Percentiles rank a stretch among this genome's conserved stretches.
phyloP scores from a whole-genome alignment of 805 yeast species.

The Teunomyces atbi region DNA sequence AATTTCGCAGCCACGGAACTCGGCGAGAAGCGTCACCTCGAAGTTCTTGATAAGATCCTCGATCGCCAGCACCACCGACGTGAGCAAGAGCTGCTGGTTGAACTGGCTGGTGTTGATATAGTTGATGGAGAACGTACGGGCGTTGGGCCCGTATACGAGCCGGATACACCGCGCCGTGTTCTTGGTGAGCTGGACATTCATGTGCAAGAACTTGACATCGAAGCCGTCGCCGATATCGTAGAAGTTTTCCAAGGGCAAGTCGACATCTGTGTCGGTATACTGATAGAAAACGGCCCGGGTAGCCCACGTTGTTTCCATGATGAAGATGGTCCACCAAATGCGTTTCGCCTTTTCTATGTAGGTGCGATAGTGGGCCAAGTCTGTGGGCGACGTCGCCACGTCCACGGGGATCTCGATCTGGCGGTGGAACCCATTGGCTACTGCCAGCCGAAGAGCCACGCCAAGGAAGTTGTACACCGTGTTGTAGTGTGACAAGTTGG shows the following conservation, averaged over 20 bases:
- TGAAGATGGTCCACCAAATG: slow-evolving; percentile 43
- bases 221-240: slow-evolving; percentile 29
- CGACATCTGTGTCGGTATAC: slow-evolving; percentile 43
- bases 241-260: slow-evolving; percentile 35
- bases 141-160: slow-evolving; percentile 40
- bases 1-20: slow-evolving; percentile 20
- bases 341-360: slow-evolving; percentile 32
- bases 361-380: slow-evolving; percentile 4
- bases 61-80: slow-evolving; percentile 27
- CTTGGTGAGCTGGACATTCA: slow-evolving; percentile 40
- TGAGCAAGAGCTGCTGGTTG: slow-evolving; percentile 34
- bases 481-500: slow-evolving; percentile 36
- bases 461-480: slow-evolving; percentile 41
- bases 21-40: slow-evolving; percentile 28
- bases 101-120: slow-evolving; percentile 41
- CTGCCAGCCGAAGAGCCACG: slow-evolving; percentile 37
- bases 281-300: slow-evolving; percentile 40
- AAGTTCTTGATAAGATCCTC: slow-evolving; percentile 30
- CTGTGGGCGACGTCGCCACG: slow-evolving; percentile 1
- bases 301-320: slow-evolving; percentile 41
- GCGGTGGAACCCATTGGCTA: slow-evolving; percentile 38
- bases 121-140: slow-evolving; percentile 37
- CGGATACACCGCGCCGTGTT: slow-evolving; percentile 34
- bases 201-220: slow-evolving; percentile 29
- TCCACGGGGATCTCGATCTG: slow-evolving; percentile 16